These are phyloP conservation scores for Inga oerstediana DNA, from an alignment of 306 rosid species.

Conservation along the genomic window DNA sequence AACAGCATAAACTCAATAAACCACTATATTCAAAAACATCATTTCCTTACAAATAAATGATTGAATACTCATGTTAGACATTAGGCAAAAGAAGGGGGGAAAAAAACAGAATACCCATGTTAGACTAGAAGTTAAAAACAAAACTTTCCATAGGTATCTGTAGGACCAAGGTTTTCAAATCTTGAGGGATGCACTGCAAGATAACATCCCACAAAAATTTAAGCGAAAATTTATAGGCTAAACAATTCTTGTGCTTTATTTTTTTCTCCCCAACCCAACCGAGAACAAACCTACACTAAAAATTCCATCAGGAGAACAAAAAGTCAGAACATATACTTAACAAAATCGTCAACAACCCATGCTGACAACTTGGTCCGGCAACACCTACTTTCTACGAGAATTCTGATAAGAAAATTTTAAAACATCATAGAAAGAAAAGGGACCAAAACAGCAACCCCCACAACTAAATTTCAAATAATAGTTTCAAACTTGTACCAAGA, in stretches of 20 bases:
- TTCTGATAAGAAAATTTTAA: background rate
- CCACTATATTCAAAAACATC: conserved; percentile 13
- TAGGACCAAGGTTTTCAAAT: conserved; percentile 9
- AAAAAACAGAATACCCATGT: conserved; percentile 1
- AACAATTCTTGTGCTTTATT: background rate
- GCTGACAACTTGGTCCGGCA: conserved; percentile 24
- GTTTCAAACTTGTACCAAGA: conserved; percentile 38
- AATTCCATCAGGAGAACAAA: background rate
- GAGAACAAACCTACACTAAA: conserved; percentile 11
- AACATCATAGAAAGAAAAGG: background rate
- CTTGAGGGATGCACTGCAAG: background rate
- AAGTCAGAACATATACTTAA: conserved; percentile 10
- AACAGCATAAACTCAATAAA: conserved; percentile 35
- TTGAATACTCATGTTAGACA: background rate
- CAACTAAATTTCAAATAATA: conserved; percentile 28
- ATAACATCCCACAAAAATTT: background rate
- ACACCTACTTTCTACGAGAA: background rate
- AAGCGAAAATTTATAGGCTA: conserved; percentile 1
- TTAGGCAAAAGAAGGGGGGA: background rate
- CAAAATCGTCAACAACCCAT: conserved; percentile 3
- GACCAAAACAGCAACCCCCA: conserved; percentile 29
- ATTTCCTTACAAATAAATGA: background rate
- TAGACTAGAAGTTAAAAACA: background rate
- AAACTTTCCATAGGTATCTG: conserved; percentile 7
- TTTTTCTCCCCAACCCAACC: conserved; percentile 17